Evolutionary conservation across 441 rosid genomes (phyloP), one percentile per base, ranked within the genome.

Genomic region (Adansonia madagascariensis): DNA sequence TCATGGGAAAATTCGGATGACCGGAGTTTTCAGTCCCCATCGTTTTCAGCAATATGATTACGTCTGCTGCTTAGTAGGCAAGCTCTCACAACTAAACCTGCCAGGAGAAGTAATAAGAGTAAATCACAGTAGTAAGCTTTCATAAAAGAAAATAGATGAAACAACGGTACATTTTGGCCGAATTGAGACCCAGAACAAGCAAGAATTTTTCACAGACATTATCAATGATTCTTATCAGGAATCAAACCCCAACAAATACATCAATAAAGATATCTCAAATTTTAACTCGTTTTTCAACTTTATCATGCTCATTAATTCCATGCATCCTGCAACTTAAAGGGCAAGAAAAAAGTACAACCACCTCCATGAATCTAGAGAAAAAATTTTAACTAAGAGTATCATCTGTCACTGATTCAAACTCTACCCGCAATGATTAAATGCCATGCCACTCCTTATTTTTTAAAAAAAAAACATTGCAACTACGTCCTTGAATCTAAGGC

Each of bases 11-110:
- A 77, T 78, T 87, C 6, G 95, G 89, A 82, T 85, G 92, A 53
- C 91, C 89, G 14, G 90, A 88, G 76, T 94, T 91, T 76, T 92
- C 94, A 76, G 91, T 87, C 81, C 88, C 91, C 98, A 96, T 94
- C 64, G 81, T 47, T 81, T 83, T 60, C 70, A 77, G 50, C 50
- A 73, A 39, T 74, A 74, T 6, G 39, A 60, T 71, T 63, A 46
- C 9, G 46, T 74, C 56, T 75, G 74, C 77, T 73, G 46, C 74
- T 46, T 11, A 63, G 79, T 6, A 22, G 8, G 76, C 80, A 89
- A 65, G 75, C 81, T 82, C 79, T 81, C 89, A 84, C 84, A 20
- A 78, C 72, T 76, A 63, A 74, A 78, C 85, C 88, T 85, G 91
- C 80, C 77, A 81, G 62, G 75, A 80, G 46, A 82, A 82, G 74